Percentiles rank a stretch among this genome's conserved stretches.
These are phyloP conservation scores for Phaeotremella fagi DNA, from an alignment of 768 basidiomycete genomes.

Conservation along the genomic window DNA sequence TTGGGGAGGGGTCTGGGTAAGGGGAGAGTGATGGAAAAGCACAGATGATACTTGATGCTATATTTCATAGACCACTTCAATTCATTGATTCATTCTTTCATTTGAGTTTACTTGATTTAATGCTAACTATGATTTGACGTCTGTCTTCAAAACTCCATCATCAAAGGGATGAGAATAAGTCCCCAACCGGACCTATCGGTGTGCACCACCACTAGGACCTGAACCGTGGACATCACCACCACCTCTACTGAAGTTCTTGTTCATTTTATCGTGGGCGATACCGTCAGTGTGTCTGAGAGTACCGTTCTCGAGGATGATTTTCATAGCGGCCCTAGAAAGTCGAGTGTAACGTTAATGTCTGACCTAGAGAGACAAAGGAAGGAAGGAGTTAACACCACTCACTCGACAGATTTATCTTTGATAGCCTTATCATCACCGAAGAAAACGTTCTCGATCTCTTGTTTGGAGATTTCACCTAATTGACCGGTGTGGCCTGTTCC, in stretches of 20 bases:
- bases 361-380: not conserved
- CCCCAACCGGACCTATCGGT: slow-evolving; percentile 24
- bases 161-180: not conserved
- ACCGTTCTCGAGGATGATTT: slow-evolving; percentile 36
- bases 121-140: not conserved
- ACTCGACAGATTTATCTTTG: slow-evolving; percentile 43
- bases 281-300: slow-evolving; percentile 28
- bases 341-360: too few species aligned
- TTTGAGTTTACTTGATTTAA: not conserved
- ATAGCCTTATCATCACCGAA: slow-evolving; percentile 41
- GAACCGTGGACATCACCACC: slow-evolving; percentile 17
- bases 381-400: slow-evolving; percentile 13
- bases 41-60: not conserved
- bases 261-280: slow-evolving; percentile 19
- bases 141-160: not conserved
- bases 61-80: not conserved
- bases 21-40: not conserved
- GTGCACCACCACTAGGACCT: slow-evolving; percentile 17
- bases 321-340: slow-evolving; percentile 43
- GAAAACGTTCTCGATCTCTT: slow-evolving; percentile 41
- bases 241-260: slow-evolving; percentile 36
- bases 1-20: not conserved
- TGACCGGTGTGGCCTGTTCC: slow-evolving; percentile 38
- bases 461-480: slow-evolving; percentile 39
- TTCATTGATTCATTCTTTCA: not conserved